Evolutionary conservation across 2,329 filamentous ascomycete species (phyloP), one percentile per base, ranked within the genome.

Genomic region (Aspergillus phoenicis): DNA sequence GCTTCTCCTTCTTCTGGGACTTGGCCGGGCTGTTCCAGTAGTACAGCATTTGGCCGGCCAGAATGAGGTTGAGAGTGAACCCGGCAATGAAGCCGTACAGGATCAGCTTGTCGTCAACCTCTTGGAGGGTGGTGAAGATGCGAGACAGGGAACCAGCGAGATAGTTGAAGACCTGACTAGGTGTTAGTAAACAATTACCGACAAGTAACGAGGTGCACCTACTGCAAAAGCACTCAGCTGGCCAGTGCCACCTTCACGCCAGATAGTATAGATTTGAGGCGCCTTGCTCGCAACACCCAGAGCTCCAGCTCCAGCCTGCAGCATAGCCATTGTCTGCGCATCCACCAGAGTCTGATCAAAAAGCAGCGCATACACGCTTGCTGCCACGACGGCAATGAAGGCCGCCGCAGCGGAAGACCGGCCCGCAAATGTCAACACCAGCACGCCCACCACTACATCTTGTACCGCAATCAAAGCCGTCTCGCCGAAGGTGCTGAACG

Each of bases 221-320:
- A 96, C 95, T 61, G 95, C 91, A 77, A 98, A 98, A 55, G 95
- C 94, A 74, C 93, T 97, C 76, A 99, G 84, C 83, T 99, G 95
- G 24, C 96, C 95, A 5, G 95, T 99, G 41, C 91, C 89, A 49
- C 93, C 93, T 78, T 97, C 83, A 69, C 85, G 83, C 82, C 88
- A 94, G 71, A 98, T 92, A 15, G 93, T 89, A 60, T 88, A 77
- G 71, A 99, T 98, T 83, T 99, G 95, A 48, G 95, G 95, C 58
- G 96, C 77, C 84, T 99, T 99, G 82, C 91, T 95, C 13, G 91
- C 91, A 39, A 98, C 88, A 53, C 92, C 88, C 68, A 99, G 76
- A 17, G 89, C 82, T 41, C 93, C 94, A 0, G 93, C 93, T 53
- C 89, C 91, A 15, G 91, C 91, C 81, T 97, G 93, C 60, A 97